A percentile compares a stretch with the other conserved stretches of the same genome.
Evolutionary conservation across 2,329 filamentous ascomycete species (phyloP).

Genomic region (Fusarium citri): DNA sequence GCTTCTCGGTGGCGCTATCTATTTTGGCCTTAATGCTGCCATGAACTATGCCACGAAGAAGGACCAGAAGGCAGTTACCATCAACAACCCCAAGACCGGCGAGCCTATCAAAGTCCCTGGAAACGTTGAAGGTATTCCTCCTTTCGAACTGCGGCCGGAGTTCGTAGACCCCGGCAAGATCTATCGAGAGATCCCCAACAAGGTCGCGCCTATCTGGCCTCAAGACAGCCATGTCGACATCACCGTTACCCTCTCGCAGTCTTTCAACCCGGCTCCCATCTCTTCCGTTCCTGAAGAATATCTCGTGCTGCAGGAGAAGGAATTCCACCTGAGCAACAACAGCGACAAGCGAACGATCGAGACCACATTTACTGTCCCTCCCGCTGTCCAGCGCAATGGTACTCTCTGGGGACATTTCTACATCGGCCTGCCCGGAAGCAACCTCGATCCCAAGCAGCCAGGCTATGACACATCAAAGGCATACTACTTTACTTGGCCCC

Average conservation of each 20-base stretch:
- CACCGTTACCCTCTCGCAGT: conserved; percentile 83
- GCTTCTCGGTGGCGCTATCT: conserved; percentile 65
- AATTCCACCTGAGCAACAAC: conserved; percentile 82
- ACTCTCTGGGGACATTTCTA: conserved; percentile 97
- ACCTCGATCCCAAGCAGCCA: conserved; percentile 78
- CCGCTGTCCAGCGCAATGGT: conserved; percentile 86
- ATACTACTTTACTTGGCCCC: conserved; percentile 83
- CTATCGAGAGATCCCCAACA: conserved; percentile 74
- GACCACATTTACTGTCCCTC: conserved; percentile 81
- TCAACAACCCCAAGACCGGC: conserved; percentile 62
- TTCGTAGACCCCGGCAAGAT: conserved; percentile 63
- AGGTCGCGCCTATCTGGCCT: conserved; percentile 89
- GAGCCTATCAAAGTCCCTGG: conserved; percentile 64
- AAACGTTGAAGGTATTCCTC: conserved; percentile 68
- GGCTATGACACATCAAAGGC: conserved; percentile 81
- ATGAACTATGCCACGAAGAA: conserved; percentile 66
- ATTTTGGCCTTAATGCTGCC: conserved; percentile 69
- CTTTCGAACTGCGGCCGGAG: conserved; percentile 73
- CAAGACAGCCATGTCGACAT: conserved; percentile 83
- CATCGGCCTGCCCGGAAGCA: conserved; percentile 78
- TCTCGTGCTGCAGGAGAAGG: conserved; percentile 82
- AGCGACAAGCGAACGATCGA: conserved; percentile 82
- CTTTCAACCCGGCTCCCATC: conserved; percentile 75
- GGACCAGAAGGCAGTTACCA: conserved; percentile 59
- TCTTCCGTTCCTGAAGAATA: conserved; percentile 73